Percentiles rank a stretch among this genome's conserved stretches.
Evolutionary conservation across 768 basidiomycete genomes (phyloP).

Genomic region (Nidularia sp.): DNA sequence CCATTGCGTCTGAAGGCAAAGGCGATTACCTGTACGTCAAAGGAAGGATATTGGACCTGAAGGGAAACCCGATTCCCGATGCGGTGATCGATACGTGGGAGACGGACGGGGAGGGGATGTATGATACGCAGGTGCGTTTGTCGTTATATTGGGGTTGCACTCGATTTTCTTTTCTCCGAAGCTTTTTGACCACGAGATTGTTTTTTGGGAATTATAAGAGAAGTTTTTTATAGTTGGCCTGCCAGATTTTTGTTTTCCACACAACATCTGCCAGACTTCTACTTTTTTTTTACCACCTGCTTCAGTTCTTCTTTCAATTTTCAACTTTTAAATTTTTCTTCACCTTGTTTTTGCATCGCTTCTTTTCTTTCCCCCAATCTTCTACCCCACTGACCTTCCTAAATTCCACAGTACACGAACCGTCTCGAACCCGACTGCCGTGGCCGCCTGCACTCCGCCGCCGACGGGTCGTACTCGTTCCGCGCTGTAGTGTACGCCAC

Average conservation of each 20-base stretch:
- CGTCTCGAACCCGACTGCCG: slow-evolving; percentile 67
- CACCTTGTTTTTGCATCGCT: neutral
- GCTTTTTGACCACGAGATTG: neutral
- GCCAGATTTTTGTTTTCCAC: too few species aligned
- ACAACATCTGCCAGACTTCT: too few species aligned
- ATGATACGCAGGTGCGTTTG: slow-evolving; percentile 29
- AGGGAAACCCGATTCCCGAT: slow-evolving; percentile 59
- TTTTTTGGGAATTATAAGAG: too few species aligned
- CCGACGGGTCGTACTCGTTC: slow-evolving; percentile 65
- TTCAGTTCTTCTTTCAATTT: neutral
- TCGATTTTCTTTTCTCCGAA: neutral
- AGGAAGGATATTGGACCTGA: slow-evolving; percentile 60
- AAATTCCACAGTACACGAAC: slow-evolving; percentile 45
- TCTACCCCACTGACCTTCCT: slow-evolving; percentile 4
- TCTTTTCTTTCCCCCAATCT: neutral
- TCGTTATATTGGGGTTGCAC: neutral
- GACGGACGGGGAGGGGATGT: slow-evolving; percentile 58
- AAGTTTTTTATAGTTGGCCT: too few species aligned
- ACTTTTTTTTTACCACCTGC: neutral
- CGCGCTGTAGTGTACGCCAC: slow-evolving; percentile 57
- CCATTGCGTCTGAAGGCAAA: slow-evolving; percentile 85
- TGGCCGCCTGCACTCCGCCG: slow-evolving; percentile 54
- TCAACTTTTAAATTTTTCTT: too few species aligned
- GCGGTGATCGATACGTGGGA: slow-evolving; percentile 85
- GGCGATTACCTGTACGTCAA: slow-evolving; percentile 82